phyloP scores from a whole-genome alignment of 805 yeast genomes.

The Alloascoidea africana region DNA sequence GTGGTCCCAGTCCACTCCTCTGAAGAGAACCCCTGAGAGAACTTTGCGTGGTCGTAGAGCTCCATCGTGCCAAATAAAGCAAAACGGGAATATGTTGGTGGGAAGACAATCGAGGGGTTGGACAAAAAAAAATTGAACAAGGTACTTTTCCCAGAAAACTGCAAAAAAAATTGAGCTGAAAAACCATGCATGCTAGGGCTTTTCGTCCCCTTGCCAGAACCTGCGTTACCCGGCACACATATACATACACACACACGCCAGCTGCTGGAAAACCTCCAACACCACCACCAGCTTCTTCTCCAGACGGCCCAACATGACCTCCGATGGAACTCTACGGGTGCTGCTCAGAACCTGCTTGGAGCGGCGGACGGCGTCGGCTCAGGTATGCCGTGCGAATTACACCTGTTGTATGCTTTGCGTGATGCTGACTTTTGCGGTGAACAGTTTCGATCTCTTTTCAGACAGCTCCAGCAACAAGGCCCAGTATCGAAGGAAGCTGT shows the following conservation, averaged over 20 bases:
- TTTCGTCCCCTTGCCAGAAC: background rate
- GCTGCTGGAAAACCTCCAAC: background rate
- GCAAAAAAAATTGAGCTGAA: background rate
- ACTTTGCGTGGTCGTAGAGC: too few species aligned
- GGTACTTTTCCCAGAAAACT: background rate
- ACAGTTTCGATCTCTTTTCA: background rate
- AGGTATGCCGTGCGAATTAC: too few species aligned
- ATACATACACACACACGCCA: too few species aligned
- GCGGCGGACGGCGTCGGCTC: background rate
- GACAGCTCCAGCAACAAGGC: background rate
- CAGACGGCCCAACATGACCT: background rate
- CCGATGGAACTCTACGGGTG: conserved; percentile 1
- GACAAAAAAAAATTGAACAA: background rate
- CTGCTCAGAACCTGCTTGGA: background rate
- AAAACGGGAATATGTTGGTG: too few species aligned
- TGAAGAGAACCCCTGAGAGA: too few species aligned
- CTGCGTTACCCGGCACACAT: too few species aligned
- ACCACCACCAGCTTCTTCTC: background rate
- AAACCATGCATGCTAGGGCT: background rate
- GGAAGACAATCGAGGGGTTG: too few species aligned
- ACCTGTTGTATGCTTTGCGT: too few species aligned
- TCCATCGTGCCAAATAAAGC: too few species aligned
- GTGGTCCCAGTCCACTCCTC: too few species aligned
- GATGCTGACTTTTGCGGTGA: too few species aligned
- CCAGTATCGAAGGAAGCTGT: background rate